Evolutionary conservation across 1,284 basidiomycete genomes (phyloP), one percentile per base, ranked within the genome.

Genomic region (Macrocybe sp.): DNA sequence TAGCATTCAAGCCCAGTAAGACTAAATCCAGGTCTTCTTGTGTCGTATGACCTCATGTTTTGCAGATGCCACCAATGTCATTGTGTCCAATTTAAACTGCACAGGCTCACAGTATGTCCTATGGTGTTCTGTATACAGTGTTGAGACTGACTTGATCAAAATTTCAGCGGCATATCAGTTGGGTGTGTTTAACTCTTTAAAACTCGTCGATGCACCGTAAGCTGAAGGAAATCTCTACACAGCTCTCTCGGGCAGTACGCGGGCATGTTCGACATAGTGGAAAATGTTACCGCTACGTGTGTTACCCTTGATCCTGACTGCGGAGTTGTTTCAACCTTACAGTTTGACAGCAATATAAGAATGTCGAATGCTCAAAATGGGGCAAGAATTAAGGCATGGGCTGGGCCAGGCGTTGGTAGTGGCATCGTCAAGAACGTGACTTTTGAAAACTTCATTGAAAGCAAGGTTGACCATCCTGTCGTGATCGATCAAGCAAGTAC

Each of bases 331-430:
- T 30, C 40, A 7, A 38, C 9, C 12, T 37, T 30, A 4, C 12
- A 28, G 10, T 42, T 29, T 43, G 12, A 61, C 36, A 72, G 73
- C 45, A 78, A 81, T 54, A 68, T 84, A 49, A 72, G 67, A 14
- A 83, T 83, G 79, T 64, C 70, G 16, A 79, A 82, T 48, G 76
- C 79, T 7, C 67, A 79, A 51, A 82, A 84, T 53, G 83, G 81
- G 0, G 81, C 80, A 0, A 70, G 81, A n/a, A 84, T 85, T 62
- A 85, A 85, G 61, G 79, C 79, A 2, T 83, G 77, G 63, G 80
- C 79, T 7, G 81, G 81, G 0, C 69, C 70, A 1, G 77, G 79
- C 36, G 80, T 82, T 7, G 82, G 83, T 6, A 69, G 68, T 16
- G 82, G 83, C 1, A 76, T 75, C 46, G 82, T 83, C 42, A 73